These are phyloP conservation scores for Terana coerulea DNA, from an alignment of 768 basidiomycete genomes.

Conservation along the genomic window DNA sequence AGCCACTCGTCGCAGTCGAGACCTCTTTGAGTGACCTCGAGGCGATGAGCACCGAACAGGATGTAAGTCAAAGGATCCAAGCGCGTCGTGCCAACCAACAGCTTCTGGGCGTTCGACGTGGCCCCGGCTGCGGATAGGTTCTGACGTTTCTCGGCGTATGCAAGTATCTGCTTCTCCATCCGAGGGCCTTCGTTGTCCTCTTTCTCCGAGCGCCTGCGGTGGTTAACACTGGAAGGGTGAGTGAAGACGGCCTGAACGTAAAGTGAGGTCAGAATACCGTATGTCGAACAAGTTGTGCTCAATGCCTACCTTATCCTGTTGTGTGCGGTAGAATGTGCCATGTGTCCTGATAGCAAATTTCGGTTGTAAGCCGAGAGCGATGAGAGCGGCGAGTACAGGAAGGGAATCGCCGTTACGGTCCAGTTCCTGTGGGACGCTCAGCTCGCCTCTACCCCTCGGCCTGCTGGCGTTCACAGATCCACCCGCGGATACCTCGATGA, in stretches of 20 bases:
- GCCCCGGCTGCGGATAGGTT: slow-evolving; percentile 49
- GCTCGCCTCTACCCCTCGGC: slow-evolving; percentile 20
- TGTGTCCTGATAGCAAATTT: slow-evolving; percentile 82
- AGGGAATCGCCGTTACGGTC: slow-evolving; percentile 70
- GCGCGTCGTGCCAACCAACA: slow-evolving; percentile 75
- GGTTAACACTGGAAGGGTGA: slow-evolving; percentile 85
- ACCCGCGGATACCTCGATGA: slow-evolving; percentile 79
- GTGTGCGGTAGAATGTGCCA: slow-evolving; percentile 66
- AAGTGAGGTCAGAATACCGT: slow-evolving; percentile 9
- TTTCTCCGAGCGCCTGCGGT: slow-evolving; percentile 47
- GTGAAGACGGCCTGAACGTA: slow-evolving; percentile 71
- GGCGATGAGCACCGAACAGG: slow-evolving; percentile 83
- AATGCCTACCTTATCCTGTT: slow-evolving; percentile 71
- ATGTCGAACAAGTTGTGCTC: not conserved
- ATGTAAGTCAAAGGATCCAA: slow-evolving; percentile 88
- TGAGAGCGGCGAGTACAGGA: slow-evolving; percentile 77
- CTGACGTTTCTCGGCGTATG: slow-evolving; percentile 80
- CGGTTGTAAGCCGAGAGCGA: slow-evolving; percentile 83
- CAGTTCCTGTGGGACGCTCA: slow-evolving; percentile 58
- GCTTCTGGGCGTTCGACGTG: slow-evolving; percentile 50
- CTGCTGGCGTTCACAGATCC: slow-evolving; percentile 21
- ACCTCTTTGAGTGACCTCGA: slow-evolving; percentile 65
- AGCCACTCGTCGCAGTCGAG: slow-evolving; percentile 91
- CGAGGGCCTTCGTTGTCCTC: slow-evolving; percentile 24
- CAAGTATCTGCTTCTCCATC: slow-evolving; percentile 71